Evolutionary conservation across 306 rosid genomes (phyloP).

Genomic region (Acacia melanoxylon): DNA sequence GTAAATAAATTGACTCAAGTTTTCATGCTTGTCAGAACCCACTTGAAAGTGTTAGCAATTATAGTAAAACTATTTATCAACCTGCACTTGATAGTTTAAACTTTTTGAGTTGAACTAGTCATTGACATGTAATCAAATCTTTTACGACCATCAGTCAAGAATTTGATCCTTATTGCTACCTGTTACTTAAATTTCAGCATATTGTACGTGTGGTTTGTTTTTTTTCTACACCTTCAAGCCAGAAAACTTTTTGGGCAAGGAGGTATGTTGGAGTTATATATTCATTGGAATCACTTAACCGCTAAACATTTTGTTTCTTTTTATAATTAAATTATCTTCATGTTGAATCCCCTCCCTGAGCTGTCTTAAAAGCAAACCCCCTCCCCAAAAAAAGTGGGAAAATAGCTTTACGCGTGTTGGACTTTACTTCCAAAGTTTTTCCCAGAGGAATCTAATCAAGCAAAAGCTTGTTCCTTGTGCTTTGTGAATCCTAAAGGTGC

Average conservation of each 20-base stretch:
- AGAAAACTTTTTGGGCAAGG: not conserved
- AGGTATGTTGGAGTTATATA: not conserved
- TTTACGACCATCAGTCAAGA: not conserved
- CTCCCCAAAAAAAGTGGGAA: not conserved
- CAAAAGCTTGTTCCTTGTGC: not conserved
- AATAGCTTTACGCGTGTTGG: not conserved
- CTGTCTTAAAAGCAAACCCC: not conserved
- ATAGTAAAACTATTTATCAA: not conserved
- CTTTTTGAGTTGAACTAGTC: not conserved
- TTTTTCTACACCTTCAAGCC: not conserved
- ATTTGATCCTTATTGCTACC: not conserved
- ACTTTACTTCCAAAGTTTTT: not conserved
- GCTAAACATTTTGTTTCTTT: not conserved
- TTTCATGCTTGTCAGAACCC: not conserved
- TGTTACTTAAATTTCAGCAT: not conserved
- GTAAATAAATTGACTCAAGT: not conserved
- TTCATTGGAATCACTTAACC: not conserved
- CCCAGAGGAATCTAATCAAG: not conserved
- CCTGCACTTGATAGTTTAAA: not conserved
- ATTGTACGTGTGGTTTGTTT: not conserved
- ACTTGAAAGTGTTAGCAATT: not conserved
- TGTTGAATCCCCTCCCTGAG: not conserved
- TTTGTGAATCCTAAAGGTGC: not conserved
- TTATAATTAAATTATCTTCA: not conserved
- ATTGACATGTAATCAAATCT: not conserved